Percentiles rank a stretch among this genome's conserved stretches.
These are phyloP conservation scores for Cordia subcordata DNA, from an alignment of 257 asterid species.

Conservation along the genomic window DNA sequence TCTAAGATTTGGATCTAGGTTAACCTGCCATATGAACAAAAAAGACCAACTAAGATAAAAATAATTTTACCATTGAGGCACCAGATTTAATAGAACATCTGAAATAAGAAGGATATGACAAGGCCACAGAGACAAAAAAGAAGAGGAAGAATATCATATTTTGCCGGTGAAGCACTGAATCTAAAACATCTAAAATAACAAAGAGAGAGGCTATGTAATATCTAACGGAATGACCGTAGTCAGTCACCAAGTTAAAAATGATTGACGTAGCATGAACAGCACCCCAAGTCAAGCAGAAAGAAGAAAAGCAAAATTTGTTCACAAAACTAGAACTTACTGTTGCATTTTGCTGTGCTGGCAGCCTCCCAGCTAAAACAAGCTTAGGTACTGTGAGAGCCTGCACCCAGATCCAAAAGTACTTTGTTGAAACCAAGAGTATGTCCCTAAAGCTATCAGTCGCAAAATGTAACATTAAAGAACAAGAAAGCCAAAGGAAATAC, in stretches of 20 bases:
- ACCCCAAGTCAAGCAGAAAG: too few species aligned
- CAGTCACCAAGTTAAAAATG: too few species aligned
- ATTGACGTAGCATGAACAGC: too few species aligned
- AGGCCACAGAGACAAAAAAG: background rate
- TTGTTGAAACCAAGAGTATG: background rate
- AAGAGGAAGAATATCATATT: background rate
- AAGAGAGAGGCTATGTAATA: too few species aligned
- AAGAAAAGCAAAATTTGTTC: background rate
- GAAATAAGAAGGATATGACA: too few species aligned
- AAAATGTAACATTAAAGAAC: background rate
- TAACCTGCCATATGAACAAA: constrained; percentile 49
- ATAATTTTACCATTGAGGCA: background rate
- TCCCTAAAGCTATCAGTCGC: background rate
- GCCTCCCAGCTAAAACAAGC: constrained; percentile 95
- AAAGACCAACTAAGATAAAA: background rate
- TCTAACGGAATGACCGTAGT: too few species aligned
- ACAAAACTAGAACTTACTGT: constrained; percentile 40
- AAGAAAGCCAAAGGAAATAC: constrained; percentile 8
- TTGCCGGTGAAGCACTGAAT: too few species aligned
- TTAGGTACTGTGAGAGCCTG: constrained; percentile 96
- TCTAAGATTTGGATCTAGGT: constrained; percentile 78
- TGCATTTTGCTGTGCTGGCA: constrained; percentile 98
- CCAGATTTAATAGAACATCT: too few species aligned
- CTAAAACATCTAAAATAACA: too few species aligned
- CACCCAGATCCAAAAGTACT: constrained; percentile 11